Evolutionary conservation across 1,284 basidiomycete genomes (phyloP), one percentile per base, ranked within the genome.

Genomic region (Anthracocystis panici-leucophaei): DNA sequence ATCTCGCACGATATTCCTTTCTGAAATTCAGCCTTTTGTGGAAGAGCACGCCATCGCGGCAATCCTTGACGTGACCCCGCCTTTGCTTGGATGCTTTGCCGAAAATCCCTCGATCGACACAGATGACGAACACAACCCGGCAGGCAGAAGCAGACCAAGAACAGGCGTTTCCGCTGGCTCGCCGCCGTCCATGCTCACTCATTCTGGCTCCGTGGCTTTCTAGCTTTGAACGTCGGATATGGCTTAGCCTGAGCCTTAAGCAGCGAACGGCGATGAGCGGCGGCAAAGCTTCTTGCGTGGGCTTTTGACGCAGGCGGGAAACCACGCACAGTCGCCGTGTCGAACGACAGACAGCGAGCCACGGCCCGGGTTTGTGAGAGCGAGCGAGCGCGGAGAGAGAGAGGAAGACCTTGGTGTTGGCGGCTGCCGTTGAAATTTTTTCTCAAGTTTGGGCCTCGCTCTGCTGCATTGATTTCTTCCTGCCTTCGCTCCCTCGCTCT

Each of bases 61-160:
- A 10, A 16, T 27, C 7, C 51, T 61, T 68, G 65, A 68, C 65
- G 65, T 68, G 65, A 62, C 41, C 55, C 55, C 55, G 55, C 44
- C 23, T 21, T 38, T 38, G 35, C 12, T 16, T 38, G 3, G 35
- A 38, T 29, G 46, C 27, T 25, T 58, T 54, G 49, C 56, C 50
- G 50, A 57, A 46, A 41, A 21, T 52, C 42, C 21, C 20, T 49
- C 44, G 45, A 41, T 58, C 63, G 63, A 55, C 46, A 20, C 35
- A 38, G 27, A 54, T 55, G 51, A 54, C 35, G 48, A 51, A 25
- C 55, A 44, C 35, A 16, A 16, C 3, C 33, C 10, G 14, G 4
- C 35, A 33, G 31, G 31, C 31, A 33, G 31, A 8, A 33, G 31
- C 31, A 33, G 31, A 38, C 35, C 11, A 12, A n/a, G n/a, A n/a